Conservation (phyloP, 768 basidiomycete species). For the Nevesoporus exiguus region DNA sequence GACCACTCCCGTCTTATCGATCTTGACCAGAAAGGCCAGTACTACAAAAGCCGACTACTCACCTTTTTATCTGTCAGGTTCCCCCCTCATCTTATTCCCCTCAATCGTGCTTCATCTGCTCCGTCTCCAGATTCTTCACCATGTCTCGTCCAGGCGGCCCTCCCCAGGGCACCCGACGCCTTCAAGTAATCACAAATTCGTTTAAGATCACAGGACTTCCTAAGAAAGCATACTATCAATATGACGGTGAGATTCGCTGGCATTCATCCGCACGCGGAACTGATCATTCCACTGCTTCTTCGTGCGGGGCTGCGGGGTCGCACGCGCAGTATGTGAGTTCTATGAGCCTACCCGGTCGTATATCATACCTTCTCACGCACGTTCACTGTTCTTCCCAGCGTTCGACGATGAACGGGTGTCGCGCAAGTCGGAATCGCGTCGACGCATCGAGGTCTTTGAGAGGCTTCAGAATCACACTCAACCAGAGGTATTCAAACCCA, state of each 20-base stretch:
- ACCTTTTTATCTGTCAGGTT: background rate
- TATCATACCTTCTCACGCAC: background rate
- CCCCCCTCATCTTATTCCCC: background rate
- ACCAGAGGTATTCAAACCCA: conserved; percentile 38
- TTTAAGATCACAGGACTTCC: conserved; percentile 32
- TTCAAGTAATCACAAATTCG: conserved; percentile 33
- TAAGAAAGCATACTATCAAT: conserved; percentile 26
- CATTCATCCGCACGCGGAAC: background rate
- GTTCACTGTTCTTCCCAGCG: conserved; percentile 4
- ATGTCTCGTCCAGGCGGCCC: conserved; percentile 23
- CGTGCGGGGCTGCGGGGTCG: background rate
- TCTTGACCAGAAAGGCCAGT: conserved; percentile 2
- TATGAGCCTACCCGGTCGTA: background rate
- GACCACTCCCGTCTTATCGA: conserved; percentile 24
- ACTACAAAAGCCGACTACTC: conserved; percentile 6
- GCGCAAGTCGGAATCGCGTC: conserved; percentile 3
- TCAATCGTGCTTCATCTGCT: background rate
- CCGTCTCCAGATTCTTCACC: too few relatives aligned
- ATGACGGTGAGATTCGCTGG: conserved; percentile 28
- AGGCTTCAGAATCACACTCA: conserved; percentile 37
- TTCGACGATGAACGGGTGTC: conserved; percentile 14
- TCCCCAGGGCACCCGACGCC: conserved; percentile 10
- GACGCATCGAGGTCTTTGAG: conserved; percentile 31
- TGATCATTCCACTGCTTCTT: conserved; percentile 4
- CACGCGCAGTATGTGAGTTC: conserved; percentile 27